phyloP scores from a whole-genome alignment of 1,284 basidiomycete genomes.

The Sporisorium iseilematis-ciliati region DNA sequence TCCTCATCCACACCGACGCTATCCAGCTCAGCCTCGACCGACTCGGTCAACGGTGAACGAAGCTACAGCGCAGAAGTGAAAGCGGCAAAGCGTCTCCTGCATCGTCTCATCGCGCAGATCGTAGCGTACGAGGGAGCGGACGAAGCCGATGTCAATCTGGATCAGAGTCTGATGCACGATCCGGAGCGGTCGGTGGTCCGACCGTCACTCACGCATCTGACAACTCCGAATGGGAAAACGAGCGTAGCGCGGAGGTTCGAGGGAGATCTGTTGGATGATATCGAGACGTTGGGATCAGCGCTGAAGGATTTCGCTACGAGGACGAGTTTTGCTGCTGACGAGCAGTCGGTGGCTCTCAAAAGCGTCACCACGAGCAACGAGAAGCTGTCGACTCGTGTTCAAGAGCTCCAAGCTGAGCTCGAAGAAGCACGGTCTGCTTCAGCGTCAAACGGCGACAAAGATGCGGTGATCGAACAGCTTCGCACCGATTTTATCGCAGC shows the following conservation, averaged over 20 bases:
- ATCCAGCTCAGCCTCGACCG: slow-evolving; percentile 11
- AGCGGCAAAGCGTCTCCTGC: slow-evolving; percentile 18
- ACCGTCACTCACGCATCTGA: slow-evolving; percentile 13
- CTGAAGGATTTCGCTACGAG: slow-evolving; percentile 18
- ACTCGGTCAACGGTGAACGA: neutral
- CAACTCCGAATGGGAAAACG: slow-evolving; percentile 27
- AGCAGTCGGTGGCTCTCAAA: slow-evolving; percentile 13
- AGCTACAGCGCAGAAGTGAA: slow-evolving; percentile 11
- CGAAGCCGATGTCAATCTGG: slow-evolving; percentile 14
- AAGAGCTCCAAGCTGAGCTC: slow-evolving; percentile 7
- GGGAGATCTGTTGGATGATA: slow-evolving; percentile 38
- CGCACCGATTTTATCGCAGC: slow-evolving; percentile 1
- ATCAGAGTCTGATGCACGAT: slow-evolving; percentile 30
- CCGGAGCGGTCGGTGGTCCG: slow-evolving; percentile 26
- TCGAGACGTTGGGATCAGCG: slow-evolving; percentile 8
- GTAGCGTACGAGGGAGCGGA: slow-evolving; percentile 5
- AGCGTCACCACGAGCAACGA: neutral
- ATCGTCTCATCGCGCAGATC: slow-evolving; percentile 16
- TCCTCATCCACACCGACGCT: slow-evolving; percentile 3
- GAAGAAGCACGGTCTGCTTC: neutral
- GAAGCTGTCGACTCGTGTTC: neutral
- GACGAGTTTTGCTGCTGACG: slow-evolving; percentile 14
- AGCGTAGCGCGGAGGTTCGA: slow-evolving; percentile 9
- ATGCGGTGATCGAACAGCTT: slow-evolving; percentile 1
- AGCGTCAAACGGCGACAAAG: neutral